phyloP scores from a whole-genome alignment of 257 asterid species.

The Solanum commersonii region DNA sequence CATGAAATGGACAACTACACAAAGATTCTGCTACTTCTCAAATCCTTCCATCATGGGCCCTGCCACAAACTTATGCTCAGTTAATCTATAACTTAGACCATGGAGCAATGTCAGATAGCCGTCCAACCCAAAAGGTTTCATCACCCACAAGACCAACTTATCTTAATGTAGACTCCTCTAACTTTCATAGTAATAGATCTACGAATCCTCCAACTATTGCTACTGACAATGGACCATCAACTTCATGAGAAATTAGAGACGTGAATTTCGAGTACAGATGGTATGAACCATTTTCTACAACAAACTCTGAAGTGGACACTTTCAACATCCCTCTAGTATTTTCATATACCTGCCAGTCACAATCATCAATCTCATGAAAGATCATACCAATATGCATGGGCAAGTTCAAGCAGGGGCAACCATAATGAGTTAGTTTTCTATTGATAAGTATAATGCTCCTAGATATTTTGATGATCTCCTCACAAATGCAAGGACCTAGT shows the following conservation, averaged over 20 bases:
- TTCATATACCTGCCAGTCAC: slow-evolving; percentile 37
- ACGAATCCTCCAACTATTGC: slow-evolving; percentile 9
- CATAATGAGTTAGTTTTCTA: slow-evolving; percentile 18
- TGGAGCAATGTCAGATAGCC: slow-evolving; percentile 26
- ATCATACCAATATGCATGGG: slow-evolving; percentile 23
- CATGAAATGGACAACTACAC: slow-evolving; percentile 64
- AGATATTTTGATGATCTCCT: too few relatives aligned
- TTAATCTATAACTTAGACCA: background rate
- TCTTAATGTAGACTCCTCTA: slow-evolving; percentile 30
- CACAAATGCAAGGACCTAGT: too few relatives aligned
- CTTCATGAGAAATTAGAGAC: slow-evolving; percentile 15
- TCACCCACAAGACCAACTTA: slow-evolving; percentile 26
- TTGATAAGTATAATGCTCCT: background rate
- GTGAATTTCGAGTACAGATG: slow-evolving; percentile 18
- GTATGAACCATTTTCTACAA: slow-evolving; percentile 15
- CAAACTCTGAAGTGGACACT: slow-evolving; percentile 35
- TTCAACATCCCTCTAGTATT: slow-evolving; percentile 32
- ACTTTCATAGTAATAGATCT: slow-evolving; percentile 5
- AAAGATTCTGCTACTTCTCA: slow-evolving; percentile 41
- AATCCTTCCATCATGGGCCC: slow-evolving; percentile 39
- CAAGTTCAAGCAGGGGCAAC: slow-evolving; percentile 23
- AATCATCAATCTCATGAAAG: slow-evolving; percentile 33
- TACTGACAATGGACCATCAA: slow-evolving; percentile 31
- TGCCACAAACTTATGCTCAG: background rate
- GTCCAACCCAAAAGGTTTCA: slow-evolving; percentile 16